Evolutionary conservation across 169 alveolate species (phyloP).

Genomic region (Nephromyces sp.): DNA sequence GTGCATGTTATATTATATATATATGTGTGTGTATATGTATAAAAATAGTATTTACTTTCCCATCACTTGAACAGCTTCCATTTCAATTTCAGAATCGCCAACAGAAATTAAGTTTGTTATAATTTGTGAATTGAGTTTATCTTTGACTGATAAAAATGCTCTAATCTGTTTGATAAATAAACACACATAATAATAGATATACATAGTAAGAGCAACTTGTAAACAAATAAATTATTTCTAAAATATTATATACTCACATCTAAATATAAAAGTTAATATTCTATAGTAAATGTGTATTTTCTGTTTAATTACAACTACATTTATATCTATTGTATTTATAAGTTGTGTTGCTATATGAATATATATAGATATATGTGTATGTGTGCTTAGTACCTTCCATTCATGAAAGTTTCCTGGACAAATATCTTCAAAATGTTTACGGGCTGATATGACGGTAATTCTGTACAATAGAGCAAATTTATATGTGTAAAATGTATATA

Average conservation of each 20-base stretch:
- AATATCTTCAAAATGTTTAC: constrained; percentile 64
- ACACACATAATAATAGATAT: not conserved
- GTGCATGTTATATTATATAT: not conserved
- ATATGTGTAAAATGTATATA: too few species aligned
- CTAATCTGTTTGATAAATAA: constrained; percentile 4
- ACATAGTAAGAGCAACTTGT: too few species aligned
- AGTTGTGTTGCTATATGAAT: too few species aligned
- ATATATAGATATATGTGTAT: not conserved
- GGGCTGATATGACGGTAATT: constrained; percentile 75
- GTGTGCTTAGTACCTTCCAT: constrained; percentile 64
- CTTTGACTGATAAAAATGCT: constrained; percentile 73
- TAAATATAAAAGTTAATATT: too few species aligned
- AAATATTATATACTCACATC: too few species aligned
- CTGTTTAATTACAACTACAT: too few species aligned
- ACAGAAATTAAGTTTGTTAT: constrained; percentile 79
- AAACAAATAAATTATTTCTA: too few species aligned
- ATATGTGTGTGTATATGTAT: not conserved
- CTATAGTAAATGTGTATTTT: too few species aligned
- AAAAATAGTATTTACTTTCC: constrained; percentile 42
- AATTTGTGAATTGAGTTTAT: constrained; percentile 63
- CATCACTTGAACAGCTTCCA: constrained; percentile 86
- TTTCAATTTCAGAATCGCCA: constrained; percentile 86
- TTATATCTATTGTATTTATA: too few species aligned
- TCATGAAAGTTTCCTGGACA: constrained; percentile 72
- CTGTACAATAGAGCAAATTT: constrained; percentile 28